Evolutionary conservation across 2,329 filamentous ascomycete species (phyloP).

Genomic region (Albifimbria verrucaria): DNA sequence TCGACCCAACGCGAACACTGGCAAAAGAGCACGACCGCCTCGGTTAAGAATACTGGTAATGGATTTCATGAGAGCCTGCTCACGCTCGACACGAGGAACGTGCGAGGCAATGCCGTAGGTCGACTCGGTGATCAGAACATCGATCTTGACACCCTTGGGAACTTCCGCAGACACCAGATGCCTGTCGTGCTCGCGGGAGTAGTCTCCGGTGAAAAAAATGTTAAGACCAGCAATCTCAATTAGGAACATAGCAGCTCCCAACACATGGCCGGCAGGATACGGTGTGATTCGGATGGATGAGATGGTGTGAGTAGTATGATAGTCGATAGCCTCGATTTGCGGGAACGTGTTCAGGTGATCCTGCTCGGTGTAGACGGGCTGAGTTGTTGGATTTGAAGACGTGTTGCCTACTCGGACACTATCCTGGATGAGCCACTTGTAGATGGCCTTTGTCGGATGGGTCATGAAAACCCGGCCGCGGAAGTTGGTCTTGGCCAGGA

Average conservation of each 20-base stretch:
- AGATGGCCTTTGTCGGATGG: slow-evolving; percentile 97
- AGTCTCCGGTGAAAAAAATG: slow-evolving; percentile 96
- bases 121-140: slow-evolving; percentile 95
- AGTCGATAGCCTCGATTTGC: slow-evolving; percentile 95
- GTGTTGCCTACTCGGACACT: slow-evolving; percentile 84
- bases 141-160: slow-evolving; percentile 83
- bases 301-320: slow-evolving; percentile 96
- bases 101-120: slow-evolving; percentile 96
- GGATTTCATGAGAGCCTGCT: slow-evolving; percentile 91
- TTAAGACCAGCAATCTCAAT: slow-evolving; percentile 96
- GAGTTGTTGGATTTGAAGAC: slow-evolving; percentile 58
- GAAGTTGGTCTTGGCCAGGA: slow-evolving; percentile 97
- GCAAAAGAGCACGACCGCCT: slow-evolving; percentile 88
- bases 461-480: slow-evolving; percentile 98
- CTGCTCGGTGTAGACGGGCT: slow-evolving; percentile 90
- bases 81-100: slow-evolving; percentile 83
- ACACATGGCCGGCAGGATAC: slow-evolving; percentile 95
- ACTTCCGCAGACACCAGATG: slow-evolving; percentile 94
- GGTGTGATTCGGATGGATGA: slow-evolving; percentile 95
- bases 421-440: slow-evolving; percentile 99
- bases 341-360: slow-evolving; percentile 93
- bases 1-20: slow-evolving; percentile 89
- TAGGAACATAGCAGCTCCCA: slow-evolving; percentile 96
- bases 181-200: slow-evolving; percentile 90
- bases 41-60: slow-evolving; percentile 89